phyloP scores from a whole-genome alignment of 164 flowering plant species.

The Nymphaea thermarum region DNA sequence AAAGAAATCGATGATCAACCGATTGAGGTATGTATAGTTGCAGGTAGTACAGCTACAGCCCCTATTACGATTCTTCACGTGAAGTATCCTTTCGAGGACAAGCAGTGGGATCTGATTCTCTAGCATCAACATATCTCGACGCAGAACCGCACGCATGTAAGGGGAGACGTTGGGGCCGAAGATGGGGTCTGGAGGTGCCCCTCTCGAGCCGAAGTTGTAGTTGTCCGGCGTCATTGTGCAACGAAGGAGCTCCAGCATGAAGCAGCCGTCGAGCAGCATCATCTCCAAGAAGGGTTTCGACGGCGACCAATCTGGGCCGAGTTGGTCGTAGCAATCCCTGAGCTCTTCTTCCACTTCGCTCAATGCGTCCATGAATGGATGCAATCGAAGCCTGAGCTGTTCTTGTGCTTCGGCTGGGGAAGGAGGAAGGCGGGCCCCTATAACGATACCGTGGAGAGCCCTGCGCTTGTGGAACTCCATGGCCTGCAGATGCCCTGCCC shows the following conservation, averaged over 20 bases:
- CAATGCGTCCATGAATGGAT: too few species aligned
- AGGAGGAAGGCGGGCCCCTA: not conserved
- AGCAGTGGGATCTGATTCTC: conserved; percentile 14
- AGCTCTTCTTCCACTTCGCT: not conserved
- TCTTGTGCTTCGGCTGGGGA: not conserved
- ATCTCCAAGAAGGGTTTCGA: not conserved
- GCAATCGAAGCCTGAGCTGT: too few species aligned
- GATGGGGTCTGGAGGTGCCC: not conserved
- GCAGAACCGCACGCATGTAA: not conserved
- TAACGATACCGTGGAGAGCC: too few species aligned
- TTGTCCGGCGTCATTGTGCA: too few species aligned
- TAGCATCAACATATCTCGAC: conserved; percentile 10
- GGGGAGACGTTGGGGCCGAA: conserved; percentile 8
- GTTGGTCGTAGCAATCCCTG: conserved; percentile 1
- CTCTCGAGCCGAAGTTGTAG: too few species aligned
- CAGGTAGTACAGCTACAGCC: too few species aligned
- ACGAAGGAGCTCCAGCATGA: conserved; percentile 7
- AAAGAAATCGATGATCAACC: too few species aligned
- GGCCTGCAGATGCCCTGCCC: too few species aligned
- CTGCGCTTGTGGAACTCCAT: too few species aligned
- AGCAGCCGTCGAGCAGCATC: conserved; percentile 18
- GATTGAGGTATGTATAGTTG: too few species aligned
- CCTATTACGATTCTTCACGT: too few species aligned
- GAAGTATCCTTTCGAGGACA: not conserved
- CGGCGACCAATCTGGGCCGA: not conserved